Evolutionary conservation across 495 filamentous ascomycete species (phyloP).

Genomic region (Bombardia bombarda): DNA sequence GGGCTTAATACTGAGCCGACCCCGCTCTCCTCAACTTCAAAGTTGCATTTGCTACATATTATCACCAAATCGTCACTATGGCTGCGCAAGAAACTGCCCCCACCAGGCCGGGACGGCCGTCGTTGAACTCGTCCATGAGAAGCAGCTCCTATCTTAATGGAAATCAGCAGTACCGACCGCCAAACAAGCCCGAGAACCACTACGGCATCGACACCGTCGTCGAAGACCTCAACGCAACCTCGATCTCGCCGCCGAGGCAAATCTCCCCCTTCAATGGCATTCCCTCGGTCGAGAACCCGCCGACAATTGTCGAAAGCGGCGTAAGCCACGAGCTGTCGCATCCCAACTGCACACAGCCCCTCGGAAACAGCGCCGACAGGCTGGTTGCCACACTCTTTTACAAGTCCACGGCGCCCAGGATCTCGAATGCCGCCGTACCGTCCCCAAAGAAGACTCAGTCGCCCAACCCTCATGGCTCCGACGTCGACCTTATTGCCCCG

Average conservation of each 20-base stretch:
- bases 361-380: conserved; percentile 30
- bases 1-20: too few species aligned
- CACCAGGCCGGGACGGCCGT: conserved; percentile 30
- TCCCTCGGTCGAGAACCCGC: conserved; percentile 41
- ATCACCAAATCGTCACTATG: conserved; percentile 25
- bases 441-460: conserved; percentile 21
- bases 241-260: conserved; percentile 26
- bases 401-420: conserved; percentile 37
- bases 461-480: conserved; percentile 19
- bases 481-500: conserved; percentile 47
- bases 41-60: too few species aligned
- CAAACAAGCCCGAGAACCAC: conserved; percentile 41
- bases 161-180: conserved; percentile 67
- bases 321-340: conserved; percentile 49
- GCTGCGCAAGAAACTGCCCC: conserved; percentile 24
- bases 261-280: conserved; percentile 44
- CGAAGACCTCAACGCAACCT: conserved; percentile 32
- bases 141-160: conserved; percentile 64
- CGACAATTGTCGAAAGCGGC: conserved; percentile 48
- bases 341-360: conserved; percentile 43
- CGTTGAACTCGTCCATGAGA: conserved; percentile 43
- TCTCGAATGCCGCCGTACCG: conserved; percentile 23
- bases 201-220: conserved; percentile 49
- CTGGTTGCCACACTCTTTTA: conserved; percentile 66
- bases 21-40: too few species aligned